These are phyloP conservation scores for Saururus chinensis DNA, from an alignment of 164 flowering plant genomes.

Conservation along the genomic window DNA sequence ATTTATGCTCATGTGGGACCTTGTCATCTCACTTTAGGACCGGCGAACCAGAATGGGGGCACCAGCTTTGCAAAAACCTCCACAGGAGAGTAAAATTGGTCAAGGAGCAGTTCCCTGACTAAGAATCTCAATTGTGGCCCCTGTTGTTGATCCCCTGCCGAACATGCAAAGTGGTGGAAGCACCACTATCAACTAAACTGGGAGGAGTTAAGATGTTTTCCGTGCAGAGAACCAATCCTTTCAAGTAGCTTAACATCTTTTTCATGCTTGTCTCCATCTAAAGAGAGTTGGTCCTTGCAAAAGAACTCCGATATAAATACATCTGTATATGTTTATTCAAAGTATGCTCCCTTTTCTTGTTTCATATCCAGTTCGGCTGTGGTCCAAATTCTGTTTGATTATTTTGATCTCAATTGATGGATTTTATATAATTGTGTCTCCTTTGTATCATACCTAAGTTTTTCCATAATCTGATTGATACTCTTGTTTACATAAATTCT, in stretches of 20 bases:
- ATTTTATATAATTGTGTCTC: not conserved
- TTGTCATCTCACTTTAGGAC: not conserved
- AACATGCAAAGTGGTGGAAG: not conserved
- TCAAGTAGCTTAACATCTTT: not conserved
- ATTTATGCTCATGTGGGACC: not conserved
- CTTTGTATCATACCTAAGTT: too few relatives aligned
- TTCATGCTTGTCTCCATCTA: not conserved
- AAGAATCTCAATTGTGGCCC: too few relatives aligned
- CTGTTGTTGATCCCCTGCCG: not conserved
- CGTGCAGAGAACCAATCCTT: not conserved
- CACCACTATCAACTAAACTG: too few relatives aligned
- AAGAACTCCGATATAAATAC: not conserved
- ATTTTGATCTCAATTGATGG: not conserved
- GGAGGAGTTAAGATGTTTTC: not conserved
- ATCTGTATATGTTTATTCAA: not conserved
- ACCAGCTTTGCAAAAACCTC: not conserved
- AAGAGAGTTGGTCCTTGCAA: not conserved
- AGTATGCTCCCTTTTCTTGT: not conserved
- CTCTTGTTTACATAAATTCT: too few relatives aligned
- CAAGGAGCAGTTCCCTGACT: not conserved
- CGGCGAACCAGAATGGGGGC: not conserved
- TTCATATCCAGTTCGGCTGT: not conserved
- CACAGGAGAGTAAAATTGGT: slow-evolving; percentile 38
- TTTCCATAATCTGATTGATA: not conserved
- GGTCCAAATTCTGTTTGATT: not conserved